A percentile compares a stretch with the other conserved stretches of the same genome.
phyloP scores from a whole-genome alignment of 768 basidiomycete genomes.

The Agaricus blazei region DNA sequence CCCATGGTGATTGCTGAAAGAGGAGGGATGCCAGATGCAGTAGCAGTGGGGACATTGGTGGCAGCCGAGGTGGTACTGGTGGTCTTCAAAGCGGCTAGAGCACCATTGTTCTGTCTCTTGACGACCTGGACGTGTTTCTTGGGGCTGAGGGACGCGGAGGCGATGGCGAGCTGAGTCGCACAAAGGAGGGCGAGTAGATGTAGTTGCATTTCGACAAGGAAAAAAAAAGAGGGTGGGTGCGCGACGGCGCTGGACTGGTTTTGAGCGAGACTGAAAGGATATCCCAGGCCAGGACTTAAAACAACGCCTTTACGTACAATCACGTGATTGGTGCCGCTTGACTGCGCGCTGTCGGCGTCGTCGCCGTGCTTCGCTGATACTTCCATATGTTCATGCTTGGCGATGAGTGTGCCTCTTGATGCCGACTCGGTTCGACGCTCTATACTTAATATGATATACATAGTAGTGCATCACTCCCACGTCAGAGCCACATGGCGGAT shows the following conservation, averaged over 20 bases:
- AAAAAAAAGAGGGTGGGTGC: conserved; percentile 21
- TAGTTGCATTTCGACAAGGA: conserved; percentile 37
- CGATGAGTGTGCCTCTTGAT: too few species aligned
- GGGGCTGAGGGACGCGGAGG: conserved; percentile 30
- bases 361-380: too few species aligned
- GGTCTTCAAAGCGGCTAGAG: neutral
- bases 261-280: conserved; percentile 9
- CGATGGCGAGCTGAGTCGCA: conserved; percentile 28
- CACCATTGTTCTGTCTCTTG: conserved; percentile 29
- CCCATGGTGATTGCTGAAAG: conserved; percentile 56
- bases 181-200: conserved; percentile 41
- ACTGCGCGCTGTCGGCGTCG: too few species aligned
- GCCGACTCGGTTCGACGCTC: too few species aligned
- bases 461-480: too few species aligned
- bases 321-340: too few species aligned
- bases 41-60: conserved; percentile 31
- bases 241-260: conserved; percentile 4
- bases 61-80: conserved; percentile 9
- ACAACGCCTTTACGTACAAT: too few species aligned
- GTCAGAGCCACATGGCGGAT: too few species aligned
- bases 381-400: too few species aligned
- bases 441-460: too few species aligned
- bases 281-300: too few species aligned
- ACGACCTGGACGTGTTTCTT: conserved; percentile 29
- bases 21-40: conserved; percentile 38